Conservation (phyloP, 306 rosid species). For the Mimosa bimucronata region DNA sequence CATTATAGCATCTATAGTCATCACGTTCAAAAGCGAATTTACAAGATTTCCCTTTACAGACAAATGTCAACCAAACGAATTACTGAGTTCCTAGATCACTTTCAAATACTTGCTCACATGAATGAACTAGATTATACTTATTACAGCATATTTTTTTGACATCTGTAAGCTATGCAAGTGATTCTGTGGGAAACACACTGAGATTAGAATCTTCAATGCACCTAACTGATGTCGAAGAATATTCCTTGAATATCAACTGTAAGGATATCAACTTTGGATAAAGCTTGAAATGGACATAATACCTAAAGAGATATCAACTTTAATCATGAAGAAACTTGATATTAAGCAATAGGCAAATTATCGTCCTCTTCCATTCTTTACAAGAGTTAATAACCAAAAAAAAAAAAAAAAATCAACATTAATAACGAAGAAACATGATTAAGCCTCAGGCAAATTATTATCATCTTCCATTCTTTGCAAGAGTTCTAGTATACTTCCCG, state of each 20-base stretch:
- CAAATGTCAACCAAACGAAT: neutral
- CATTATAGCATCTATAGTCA: neutral
- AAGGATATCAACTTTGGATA: neutral
- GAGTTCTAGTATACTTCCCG: slow-evolving; percentile 71
- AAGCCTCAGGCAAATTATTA: slow-evolving; percentile 35
- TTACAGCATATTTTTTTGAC: neutral
- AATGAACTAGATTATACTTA: neutral
- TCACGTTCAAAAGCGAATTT: neutral
- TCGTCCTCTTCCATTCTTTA: slow-evolving; percentile 58
- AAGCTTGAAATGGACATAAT: neutral
- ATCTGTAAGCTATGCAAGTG: neutral
- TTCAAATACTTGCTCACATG: neutral
- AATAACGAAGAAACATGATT: slow-evolving; percentile 31
- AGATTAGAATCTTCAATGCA: neutral
- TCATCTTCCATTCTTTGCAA: slow-evolving; percentile 61
- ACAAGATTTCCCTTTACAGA: neutral
- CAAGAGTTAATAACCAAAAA: slow-evolving; percentile 41
- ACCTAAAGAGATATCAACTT: slow-evolving; percentile 7
- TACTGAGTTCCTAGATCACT: neutral
- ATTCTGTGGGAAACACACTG: neutral
- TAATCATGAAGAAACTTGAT: slow-evolving; percentile 28
- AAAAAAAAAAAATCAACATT: slow-evolving; percentile 11
- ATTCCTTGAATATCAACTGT: neutral
- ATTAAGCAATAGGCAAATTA: slow-evolving; percentile 36
- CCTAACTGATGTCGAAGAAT: neutral